Percentiles rank a stretch among this genome's conserved stretches.
Conservation (phyloP, 306 rosid species). For the Rosa multiflora region DNA sequence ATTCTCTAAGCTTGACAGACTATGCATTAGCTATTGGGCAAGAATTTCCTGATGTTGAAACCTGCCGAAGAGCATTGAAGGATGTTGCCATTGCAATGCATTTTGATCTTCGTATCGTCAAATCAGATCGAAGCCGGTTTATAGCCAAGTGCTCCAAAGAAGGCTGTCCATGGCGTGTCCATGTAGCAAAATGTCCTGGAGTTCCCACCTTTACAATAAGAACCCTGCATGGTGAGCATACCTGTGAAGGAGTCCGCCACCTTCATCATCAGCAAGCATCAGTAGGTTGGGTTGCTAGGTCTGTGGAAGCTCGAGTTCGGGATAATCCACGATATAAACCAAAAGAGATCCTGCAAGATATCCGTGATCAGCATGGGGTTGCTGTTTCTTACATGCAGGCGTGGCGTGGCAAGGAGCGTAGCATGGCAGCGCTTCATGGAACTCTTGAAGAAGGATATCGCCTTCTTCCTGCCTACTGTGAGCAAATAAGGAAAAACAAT, state of each 20-base stretch:
- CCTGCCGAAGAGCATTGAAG: constrained; percentile 93
- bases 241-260: constrained; percentile 92
- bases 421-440: constrained; percentile 99
- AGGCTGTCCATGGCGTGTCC: constrained; percentile 99
- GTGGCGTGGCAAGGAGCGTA: constrained; percentile 99
- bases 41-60: constrained; percentile 97
- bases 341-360: constrained; percentile 91
- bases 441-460: constrained; percentile 95
- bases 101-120: constrained; percentile 95
- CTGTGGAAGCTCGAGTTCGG: constrained; percentile 89
- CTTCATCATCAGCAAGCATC: constrained; percentile 99
- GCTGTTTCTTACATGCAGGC: constrained; percentile 99
- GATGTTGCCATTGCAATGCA: constrained; percentile 95
- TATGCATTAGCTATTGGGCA: constrained; percentile 75
- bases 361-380: constrained; percentile 96
- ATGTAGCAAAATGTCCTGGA: constrained; percentile 98
- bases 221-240: constrained; percentile 88
- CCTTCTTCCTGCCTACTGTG: constrained; percentile 90
- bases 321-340: constrained; percentile 97
- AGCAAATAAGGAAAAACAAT: constrained; percentile 83
- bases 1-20: constrained; percentile 44
- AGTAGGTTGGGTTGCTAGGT: constrained; percentile 99
- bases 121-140: constrained; percentile 97
- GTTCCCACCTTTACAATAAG: constrained; percentile 90
- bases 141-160: constrained; percentile 99